Base-by-base conservation (phyloP, 208 protist genomes). In the Angomonas desouzai region DNA sequence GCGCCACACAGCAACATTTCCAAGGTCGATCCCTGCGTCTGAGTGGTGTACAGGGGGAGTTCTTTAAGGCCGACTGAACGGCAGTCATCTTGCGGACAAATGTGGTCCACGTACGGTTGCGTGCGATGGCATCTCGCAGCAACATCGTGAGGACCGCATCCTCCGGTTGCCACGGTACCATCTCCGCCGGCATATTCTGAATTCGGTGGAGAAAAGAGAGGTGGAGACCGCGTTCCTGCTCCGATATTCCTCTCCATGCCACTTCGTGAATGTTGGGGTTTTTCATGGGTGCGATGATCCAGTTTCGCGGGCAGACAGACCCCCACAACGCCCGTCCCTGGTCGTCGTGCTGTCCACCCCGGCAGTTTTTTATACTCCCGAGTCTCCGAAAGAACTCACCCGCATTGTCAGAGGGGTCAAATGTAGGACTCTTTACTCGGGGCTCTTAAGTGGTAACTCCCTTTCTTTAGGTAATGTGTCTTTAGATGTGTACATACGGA, bases 231-330 rank as follows among this genome's bases (percentile, higher is more conserved):
- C 48, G 48, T 16, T 53, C 48, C 20, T 53, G 9, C 48, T 20
- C 20, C 20, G 48, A 53, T 4, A 53, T 53, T 4, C 20, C 48
- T 20, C 23, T 53, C 48, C 48, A 53, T 4, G 48, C 48, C 7
- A 16, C 20, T 16, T 53, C 20, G 48, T 53, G 7, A 16, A 28
- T 53, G 20, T 53, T 4, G 48, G 48, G 48, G 18, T 22, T 28
- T 20, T 20, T 16, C 11, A 28, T 4, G 18, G 48, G 18, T 10
- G 7, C 7, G 11, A 53, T 11, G 7, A 53, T 16, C 48, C 48
- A 53, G 48, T 53, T 53, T 22, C 48, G 4, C 9, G 48, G 48
- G 48, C 48, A 53, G 48, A 53, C 48, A 28, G 20, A 29, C 48
- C 48, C 48, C 48, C 48, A 53, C 48, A 53, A 28, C 9, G 48